Conservation (phyloP, 2,329 filamentous ascomycete species). For the Fusarium bactridioides region DNA sequence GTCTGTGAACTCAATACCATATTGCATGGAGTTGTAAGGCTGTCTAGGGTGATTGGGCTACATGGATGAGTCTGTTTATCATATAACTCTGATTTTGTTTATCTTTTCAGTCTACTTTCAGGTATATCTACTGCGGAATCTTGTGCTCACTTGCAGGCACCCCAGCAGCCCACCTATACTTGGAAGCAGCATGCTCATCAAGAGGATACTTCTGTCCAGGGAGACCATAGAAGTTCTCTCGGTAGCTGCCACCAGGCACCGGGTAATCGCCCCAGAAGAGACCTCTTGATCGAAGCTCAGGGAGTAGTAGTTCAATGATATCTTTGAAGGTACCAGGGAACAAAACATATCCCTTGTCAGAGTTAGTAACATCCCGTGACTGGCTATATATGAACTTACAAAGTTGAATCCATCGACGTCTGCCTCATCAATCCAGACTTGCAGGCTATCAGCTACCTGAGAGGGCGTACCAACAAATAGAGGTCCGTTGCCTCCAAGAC, state of each 20-base stretch:
- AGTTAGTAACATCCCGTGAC: not conserved
- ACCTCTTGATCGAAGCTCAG: slow-evolving; percentile 67
- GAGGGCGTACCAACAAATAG: slow-evolving; percentile 69
- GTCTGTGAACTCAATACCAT: fast-evolving
- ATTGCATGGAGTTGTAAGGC: not conserved
- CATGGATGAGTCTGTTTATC: fast-evolving
- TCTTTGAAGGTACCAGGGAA: slow-evolving; percentile 74
- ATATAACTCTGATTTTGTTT: no score
- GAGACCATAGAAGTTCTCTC: slow-evolving; percentile 66
- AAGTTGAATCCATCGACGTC: slow-evolving; percentile 81
- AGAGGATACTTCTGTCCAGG: slow-evolving; percentile 59
- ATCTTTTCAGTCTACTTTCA: not conserved
- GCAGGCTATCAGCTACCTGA: slow-evolving; percentile 72
- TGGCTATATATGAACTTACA: slow-evolving; percentile 51
- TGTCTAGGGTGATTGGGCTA: fast-evolving
- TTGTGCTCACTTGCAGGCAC: slow-evolving; percentile 33
- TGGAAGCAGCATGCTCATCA: slow-evolving; percentile 60
- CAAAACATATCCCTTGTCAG: slow-evolving; percentile 64
- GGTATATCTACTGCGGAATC: slow-evolving; percentile 7
- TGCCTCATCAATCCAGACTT: slow-evolving; percentile 72
- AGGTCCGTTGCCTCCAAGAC: slow-evolving; percentile 72
- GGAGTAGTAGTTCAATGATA: slow-evolving; percentile 70
- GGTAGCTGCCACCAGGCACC: slow-evolving; percentile 65
- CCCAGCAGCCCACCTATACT: slow-evolving; percentile 52
- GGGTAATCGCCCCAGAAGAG: slow-evolving; percentile 64